A percentile compares a stretch with the other conserved stretches of the same genome.
Evolutionary conservation across 2,329 filamentous ascomycete species (phyloP).

Genomic region (Camillea tinctor): DNA sequence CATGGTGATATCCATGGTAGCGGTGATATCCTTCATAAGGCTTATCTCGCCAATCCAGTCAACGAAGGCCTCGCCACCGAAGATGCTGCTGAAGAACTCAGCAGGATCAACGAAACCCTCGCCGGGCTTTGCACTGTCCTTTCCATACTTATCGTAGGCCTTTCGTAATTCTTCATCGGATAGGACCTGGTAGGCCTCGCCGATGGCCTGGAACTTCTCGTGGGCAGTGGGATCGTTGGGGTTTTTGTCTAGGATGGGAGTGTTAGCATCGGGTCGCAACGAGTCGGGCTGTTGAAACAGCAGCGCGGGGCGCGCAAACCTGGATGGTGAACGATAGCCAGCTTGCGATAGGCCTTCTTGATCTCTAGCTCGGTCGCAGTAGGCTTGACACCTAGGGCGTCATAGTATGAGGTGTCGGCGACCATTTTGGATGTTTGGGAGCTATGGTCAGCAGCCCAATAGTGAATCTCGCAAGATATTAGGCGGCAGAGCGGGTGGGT

Average conservation of each 20-base stretch:
- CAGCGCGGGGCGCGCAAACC: conserved; percentile 48
- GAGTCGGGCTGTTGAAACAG: neutral
- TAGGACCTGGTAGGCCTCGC: conserved; percentile 75
- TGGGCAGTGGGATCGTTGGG: conserved; percentile 92
- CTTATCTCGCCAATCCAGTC: conserved; percentile 99
- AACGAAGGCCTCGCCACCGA: conserved; percentile 91
- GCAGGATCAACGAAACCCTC: conserved; percentile 93
- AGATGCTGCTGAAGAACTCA: conserved; percentile 98
- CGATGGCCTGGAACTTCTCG: conserved; percentile 88
- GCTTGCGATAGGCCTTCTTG: conserved; percentile 94
- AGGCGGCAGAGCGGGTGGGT: neutral
- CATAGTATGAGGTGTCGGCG: conserved; percentile 85
- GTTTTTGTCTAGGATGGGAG: conserved; percentile 76
- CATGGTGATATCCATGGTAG: conserved; percentile 98
- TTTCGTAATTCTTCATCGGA: conserved; percentile 83
- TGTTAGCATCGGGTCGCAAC: conserved; percentile 11
- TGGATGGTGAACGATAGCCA: conserved; percentile 90
- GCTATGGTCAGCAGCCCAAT: neutral
- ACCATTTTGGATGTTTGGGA: conserved; percentile 59
- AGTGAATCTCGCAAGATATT: neutral
- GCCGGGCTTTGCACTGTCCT: conserved; percentile 86
- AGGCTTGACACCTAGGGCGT: conserved; percentile 79
- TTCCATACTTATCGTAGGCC: conserved; percentile 95
- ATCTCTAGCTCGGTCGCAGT: conserved; percentile 89
- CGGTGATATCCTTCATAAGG: conserved; percentile 96